These are phyloP conservation scores for Torulaspora indica DNA, from an alignment of 805 yeast species.

Conservation along the genomic window DNA sequence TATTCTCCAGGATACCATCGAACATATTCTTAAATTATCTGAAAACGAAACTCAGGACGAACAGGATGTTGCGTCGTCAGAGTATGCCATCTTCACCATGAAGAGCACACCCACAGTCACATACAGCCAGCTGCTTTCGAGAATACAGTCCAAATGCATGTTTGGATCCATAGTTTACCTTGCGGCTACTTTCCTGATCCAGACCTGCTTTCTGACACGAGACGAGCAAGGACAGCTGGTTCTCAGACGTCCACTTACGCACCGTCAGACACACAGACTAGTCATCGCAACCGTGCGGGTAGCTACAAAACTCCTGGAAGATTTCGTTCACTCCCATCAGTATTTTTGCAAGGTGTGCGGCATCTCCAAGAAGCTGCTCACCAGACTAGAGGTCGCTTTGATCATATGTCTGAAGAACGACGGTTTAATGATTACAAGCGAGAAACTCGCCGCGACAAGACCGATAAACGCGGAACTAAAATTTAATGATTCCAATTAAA, in stretches of 20 bases:
- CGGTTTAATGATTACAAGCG: slow-evolving; percentile 20
- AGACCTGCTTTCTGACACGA: slow-evolving; percentile 19
- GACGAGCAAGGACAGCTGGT: slow-evolving; percentile 9
- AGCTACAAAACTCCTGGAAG: slow-evolving; percentile 47
- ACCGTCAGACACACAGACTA: slow-evolving; percentile 40
- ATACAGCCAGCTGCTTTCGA: slow-evolving; percentile 21
- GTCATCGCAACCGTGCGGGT: slow-evolving; percentile 43
- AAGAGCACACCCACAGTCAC: slow-evolving; percentile 30
- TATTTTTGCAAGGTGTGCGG: slow-evolving; percentile 49
- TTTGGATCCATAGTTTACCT: slow-evolving; percentile 29
- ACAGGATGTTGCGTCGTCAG: slow-evolving; percentile 1
- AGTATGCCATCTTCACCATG: slow-evolving; percentile 25
- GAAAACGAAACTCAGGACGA: slow-evolving; percentile 2
- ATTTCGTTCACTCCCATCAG: slow-evolving; percentile 42
- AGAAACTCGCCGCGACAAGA: slow-evolving; percentile 16
- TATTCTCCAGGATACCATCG: slow-evolving; percentile 20
- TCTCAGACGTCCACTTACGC: slow-evolving; percentile 33
- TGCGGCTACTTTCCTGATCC: slow-evolving; percentile 26
- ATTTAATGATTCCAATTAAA: background rate
- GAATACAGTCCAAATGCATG: slow-evolving; percentile 33
- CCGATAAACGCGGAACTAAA: slow-evolving; percentile 16
- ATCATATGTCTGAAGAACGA: slow-evolving; percentile 20
- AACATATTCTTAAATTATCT: slow-evolving; percentile 14
- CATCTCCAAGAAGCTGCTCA: slow-evolving; percentile 33
- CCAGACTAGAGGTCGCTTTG: slow-evolving; percentile 28